Evolutionary conservation across 2,329 filamentous ascomycete species (phyloP).

Genomic region (Epichloe amarillans): DNA sequence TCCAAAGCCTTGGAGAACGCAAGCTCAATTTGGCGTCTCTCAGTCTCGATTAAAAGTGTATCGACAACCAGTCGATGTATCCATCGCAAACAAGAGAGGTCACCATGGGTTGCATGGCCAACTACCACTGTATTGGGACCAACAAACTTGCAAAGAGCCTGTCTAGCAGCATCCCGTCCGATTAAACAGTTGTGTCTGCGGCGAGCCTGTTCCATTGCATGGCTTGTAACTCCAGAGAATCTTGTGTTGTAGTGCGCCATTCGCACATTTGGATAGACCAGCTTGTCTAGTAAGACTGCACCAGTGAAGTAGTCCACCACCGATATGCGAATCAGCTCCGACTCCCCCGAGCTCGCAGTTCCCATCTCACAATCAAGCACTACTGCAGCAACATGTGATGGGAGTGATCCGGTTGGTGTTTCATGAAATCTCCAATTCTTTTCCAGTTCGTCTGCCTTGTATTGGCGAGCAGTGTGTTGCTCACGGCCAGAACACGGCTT

Average conservation of each 20-base stretch:
- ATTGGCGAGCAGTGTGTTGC: slow-evolving; percentile 13
- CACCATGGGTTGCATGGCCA: slow-evolving; percentile 29
- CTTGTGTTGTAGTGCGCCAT: slow-evolving; percentile 37
- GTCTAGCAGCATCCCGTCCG: slow-evolving; percentile 28
- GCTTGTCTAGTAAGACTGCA: slow-evolving; percentile 32
- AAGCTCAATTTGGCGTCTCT: slow-evolving; percentile 5
- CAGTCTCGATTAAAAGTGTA: slow-evolving; percentile 24
- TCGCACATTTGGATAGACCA: slow-evolving; percentile 32
- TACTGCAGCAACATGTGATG: slow-evolving; percentile 17
- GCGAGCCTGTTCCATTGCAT: slow-evolving; percentile 24
- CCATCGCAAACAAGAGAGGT: slow-evolving; percentile 33
- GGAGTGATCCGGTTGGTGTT: slow-evolving; percentile 4
- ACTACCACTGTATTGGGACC: slow-evolving; percentile 34
- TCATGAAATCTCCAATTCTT: slow-evolving; percentile 14
- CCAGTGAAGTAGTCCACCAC: slow-evolving; percentile 37
- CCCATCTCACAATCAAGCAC: slow-evolving; percentile 46
- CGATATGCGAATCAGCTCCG: slow-evolving; percentile 38
- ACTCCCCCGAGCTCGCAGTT: slow-evolving; percentile 28
- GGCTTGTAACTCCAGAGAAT: slow-evolving; percentile 33
- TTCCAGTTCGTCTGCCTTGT: slow-evolving; percentile 14
- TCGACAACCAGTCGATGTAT: slow-evolving; percentile 32
- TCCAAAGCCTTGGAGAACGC: background rate
- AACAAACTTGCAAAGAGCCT: slow-evolving; percentile 29
- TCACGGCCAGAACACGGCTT: slow-evolving; percentile 14
- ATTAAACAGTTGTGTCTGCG: slow-evolving; percentile 20